Percentiles rank a stretch among this genome's conserved stretches.
These are phyloP conservation scores for Rhipidocladum racemiflorum DNA, from an alignment of 176 grass and related monocot species.

Conservation along the genomic window DNA sequence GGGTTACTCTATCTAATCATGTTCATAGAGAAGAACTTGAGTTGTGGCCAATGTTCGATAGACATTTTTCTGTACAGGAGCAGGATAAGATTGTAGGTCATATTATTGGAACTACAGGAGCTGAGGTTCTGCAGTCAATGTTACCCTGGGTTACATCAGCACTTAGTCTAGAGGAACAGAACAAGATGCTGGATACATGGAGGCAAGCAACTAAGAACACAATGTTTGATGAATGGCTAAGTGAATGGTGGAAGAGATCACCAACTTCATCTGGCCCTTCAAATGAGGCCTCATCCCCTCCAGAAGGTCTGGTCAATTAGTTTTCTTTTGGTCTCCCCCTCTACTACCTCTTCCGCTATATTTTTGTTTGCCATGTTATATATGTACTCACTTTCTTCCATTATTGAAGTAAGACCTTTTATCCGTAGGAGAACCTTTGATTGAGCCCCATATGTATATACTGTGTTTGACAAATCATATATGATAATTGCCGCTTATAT, in stretches of 20 bases:
- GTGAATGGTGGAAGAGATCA: slow-evolving; percentile 74
- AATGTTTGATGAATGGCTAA: slow-evolving; percentile 94
- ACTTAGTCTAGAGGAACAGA: slow-evolving; percentile 77
- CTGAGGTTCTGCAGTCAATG: slow-evolving; percentile 95
- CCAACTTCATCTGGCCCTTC: slow-evolving; percentile 27
- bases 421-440: background rate
- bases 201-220: slow-evolving; percentile 77
- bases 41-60: slow-evolving; percentile 90
- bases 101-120: slow-evolving; percentile 93
- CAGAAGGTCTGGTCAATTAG: slow-evolving; percentile 46
- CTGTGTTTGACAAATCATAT: slow-evolving; percentile 17
- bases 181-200: slow-evolving; percentile 80
- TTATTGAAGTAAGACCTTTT: background rate
- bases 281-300: slow-evolving; percentile 2
- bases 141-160: slow-evolving; percentile 88
- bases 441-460: background rate
- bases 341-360: slow-evolving; percentile 7
- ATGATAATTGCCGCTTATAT: background rate
- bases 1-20: slow-evolving; percentile 80
- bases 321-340: background rate
- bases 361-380: background rate
- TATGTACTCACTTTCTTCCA: background rate
- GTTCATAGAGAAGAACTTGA: slow-evolving; percentile 82
- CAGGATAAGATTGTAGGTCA: slow-evolving; percentile 86
- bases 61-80: slow-evolving; percentile 83